Evolutionary conservation across 2,329 filamentous ascomycete species (phyloP).

Genomic region (Pseudogymnoascus sp.): DNA sequence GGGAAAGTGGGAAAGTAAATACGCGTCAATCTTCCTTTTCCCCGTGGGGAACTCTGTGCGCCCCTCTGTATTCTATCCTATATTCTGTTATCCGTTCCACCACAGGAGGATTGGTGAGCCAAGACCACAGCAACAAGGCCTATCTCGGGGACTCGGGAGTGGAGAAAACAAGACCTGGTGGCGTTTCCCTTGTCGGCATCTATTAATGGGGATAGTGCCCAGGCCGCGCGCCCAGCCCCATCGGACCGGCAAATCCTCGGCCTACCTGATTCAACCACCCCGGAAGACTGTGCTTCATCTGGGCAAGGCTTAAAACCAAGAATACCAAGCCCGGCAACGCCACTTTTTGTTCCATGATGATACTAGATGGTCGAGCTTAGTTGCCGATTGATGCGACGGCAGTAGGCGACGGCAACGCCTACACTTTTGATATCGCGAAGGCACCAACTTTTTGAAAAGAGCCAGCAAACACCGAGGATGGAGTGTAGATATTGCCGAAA

Average conservation of each 20-base stretch:
- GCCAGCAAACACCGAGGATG: slow-evolving; percentile 15
- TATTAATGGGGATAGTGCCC: background rate
- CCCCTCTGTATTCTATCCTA: background rate
- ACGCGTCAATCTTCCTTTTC: background rate
- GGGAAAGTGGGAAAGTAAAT: background rate
- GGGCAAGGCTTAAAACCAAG: slow-evolving; percentile 4
- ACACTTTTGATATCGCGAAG: slow-evolving; percentile 2
- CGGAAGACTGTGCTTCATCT: background rate
- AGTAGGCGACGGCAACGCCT: background rate
- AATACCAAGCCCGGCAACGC: background rate
- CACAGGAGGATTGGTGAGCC: background rate
- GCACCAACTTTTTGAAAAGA: slow-evolving; percentile 10
- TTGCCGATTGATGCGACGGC: background rate
- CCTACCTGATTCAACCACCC: background rate
- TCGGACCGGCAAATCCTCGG: background rate
- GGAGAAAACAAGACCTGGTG: background rate
- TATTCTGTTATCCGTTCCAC: background rate
- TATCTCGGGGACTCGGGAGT: background rate
- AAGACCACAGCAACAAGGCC: background rate
- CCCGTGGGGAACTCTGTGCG: background rate
- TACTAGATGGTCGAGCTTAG: background rate
- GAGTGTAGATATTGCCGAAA: slow-evolving; percentile 35
- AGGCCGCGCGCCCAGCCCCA: background rate
- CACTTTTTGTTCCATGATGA: background rate
- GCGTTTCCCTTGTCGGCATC: background rate